Base-by-base conservation (phyloP, 2,329 filamentous ascomycete species). In the Amauroascus verrucosus region DNA sequence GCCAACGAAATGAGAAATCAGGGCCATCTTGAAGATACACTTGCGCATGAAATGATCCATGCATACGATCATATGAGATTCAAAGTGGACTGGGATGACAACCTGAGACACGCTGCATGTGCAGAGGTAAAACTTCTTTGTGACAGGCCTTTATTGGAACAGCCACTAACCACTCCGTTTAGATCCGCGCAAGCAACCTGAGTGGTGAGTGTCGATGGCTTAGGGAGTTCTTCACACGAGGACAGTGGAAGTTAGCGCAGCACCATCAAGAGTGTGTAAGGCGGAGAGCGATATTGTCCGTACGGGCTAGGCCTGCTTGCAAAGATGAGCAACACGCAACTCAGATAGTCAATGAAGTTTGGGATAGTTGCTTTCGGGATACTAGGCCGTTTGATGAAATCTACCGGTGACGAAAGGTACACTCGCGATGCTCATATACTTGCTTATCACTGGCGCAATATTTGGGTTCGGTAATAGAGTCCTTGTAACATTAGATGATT, bases 31-130 rank as follows among this genome's bases (percentile, higher is more conserved):
- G 93, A 98, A 73, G 93, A 98, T 68, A 95, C 90, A 9, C 75
- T 98, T 64, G 84, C 90, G 26, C 93, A 98, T 70, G 93, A 98
- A 74, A 94, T 98, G 88, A 86, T 98, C 51, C 93, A 98, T 69
- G 90, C 90, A 1, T 97, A 89, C 77, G 93, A 98, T 67, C 86
- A 95, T 67, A 66, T 97, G 61, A 76, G 91, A 58, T 98, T 88
- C 75, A 93, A 95, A 70, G 83, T 96, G 43, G 85, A 97, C 65
- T 87, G 86, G 74, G 70, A 74, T n/a, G 81, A 86, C 73, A 73
- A 88, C 67, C 67, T 98, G 70, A 82, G 84, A 67, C 93, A 98
- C 71, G 87, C 90, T 33, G 93, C 93, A 53, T 98, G 93, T 69
- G 85, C 90, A 53, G 93, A 98, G 83, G 88, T 91, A 70, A 58